A percentile compares a stretch with the other conserved stretches of the same genome.
Evolutionary conservation across 495 filamentous ascomycete species (phyloP).

Genomic region (Penicillium riverlandense): DNA sequence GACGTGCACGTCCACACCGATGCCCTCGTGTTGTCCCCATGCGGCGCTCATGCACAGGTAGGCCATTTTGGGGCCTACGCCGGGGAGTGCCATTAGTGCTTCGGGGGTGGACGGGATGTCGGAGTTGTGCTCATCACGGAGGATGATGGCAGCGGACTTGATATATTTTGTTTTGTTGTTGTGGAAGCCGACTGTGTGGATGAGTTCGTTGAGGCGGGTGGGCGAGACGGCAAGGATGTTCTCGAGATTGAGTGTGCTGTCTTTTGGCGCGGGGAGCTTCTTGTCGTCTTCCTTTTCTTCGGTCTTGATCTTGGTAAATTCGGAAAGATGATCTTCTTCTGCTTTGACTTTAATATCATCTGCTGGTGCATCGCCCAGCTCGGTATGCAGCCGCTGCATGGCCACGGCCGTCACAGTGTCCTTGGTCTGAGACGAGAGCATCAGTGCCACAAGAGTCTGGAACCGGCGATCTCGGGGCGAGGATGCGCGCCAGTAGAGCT

Average conservation of each 20-base stretch:
- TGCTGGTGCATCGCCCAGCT: slow-evolving; percentile 43
- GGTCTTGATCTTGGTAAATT: slow-evolving; percentile 3
- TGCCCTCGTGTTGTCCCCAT: slow-evolving; percentile 55
- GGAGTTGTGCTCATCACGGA: slow-evolving; percentile 57
- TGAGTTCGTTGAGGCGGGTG: slow-evolving; percentile 66
- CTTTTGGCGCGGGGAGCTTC: slow-evolving; percentile 23
- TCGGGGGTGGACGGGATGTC: slow-evolving; percentile 83
- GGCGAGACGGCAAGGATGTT: slow-evolving; percentile 72
- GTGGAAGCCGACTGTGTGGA: slow-evolving; percentile 84
- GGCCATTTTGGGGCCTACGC: slow-evolving; percentile 97
- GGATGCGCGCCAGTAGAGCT: slow-evolving; percentile 45
- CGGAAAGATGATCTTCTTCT: slow-evolving; percentile 5
- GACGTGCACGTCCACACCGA: slow-evolving; percentile 63
- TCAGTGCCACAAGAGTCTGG: slow-evolving; percentile 85
- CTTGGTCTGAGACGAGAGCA: slow-evolving; percentile 96
- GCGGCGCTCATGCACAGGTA: slow-evolving; percentile 77
- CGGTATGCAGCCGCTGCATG: slow-evolving; percentile 69
- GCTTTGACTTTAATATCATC: slow-evolving; percentile 4
- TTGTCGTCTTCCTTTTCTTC: slow-evolving; percentile 9
- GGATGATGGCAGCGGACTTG: slow-evolving; percentile 65
- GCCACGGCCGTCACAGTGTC: slow-evolving; percentile 87
- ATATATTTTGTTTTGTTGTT: slow-evolving; percentile 94
- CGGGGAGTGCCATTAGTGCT: slow-evolving; percentile 73
- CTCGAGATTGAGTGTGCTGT: slow-evolving; percentile 59
- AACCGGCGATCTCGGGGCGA: slow-evolving; percentile 61